These are phyloP conservation scores for Salix brachista DNA, from an alignment of 345 rosid species.

Conservation along the genomic window DNA sequence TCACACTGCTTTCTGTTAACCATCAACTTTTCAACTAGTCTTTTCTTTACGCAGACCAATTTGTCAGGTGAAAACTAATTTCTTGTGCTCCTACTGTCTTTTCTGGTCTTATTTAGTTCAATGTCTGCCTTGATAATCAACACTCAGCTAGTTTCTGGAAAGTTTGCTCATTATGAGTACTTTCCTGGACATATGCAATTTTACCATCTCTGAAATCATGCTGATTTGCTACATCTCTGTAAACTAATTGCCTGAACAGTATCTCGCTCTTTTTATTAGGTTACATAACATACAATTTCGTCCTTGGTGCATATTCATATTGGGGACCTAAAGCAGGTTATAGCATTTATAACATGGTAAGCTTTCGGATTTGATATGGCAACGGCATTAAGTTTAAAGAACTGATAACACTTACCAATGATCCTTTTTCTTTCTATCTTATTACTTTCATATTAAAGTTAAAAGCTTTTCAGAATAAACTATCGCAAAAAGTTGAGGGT, in stretches of 20 bases:
- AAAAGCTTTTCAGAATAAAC: constrained; percentile 1
- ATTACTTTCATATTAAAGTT: not conserved
- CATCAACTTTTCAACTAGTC: not conserved
- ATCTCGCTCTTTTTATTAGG: constrained; percentile 44
- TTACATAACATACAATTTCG: constrained; percentile 79
- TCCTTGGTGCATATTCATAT: constrained; percentile 90
- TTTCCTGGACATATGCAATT: not conserved
- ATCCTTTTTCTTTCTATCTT: not conserved
- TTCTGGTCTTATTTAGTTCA: not conserved
- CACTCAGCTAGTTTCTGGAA: not conserved
- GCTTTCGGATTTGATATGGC: constrained; percentile 5
- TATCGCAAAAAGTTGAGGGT: not conserved
- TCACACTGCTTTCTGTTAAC: not conserved
- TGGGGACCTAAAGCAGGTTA: constrained; percentile 99
- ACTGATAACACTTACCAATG: not conserved
- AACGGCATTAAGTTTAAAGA: not conserved
- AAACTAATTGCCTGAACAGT: not conserved
- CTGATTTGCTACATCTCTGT: not conserved
- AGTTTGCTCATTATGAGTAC: not conserved
- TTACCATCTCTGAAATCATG: not conserved
- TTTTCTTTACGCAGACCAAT: not conserved
- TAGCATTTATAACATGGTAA: constrained; percentile 81
- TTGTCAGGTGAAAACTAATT: not conserved
- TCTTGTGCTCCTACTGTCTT: not conserved
- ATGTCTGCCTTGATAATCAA: not conserved